A percentile compares a stretch with the other conserved stretches of the same genome.
Conservation (phyloP, 331 rosid species). For the Stylosanthes scabra region DNA sequence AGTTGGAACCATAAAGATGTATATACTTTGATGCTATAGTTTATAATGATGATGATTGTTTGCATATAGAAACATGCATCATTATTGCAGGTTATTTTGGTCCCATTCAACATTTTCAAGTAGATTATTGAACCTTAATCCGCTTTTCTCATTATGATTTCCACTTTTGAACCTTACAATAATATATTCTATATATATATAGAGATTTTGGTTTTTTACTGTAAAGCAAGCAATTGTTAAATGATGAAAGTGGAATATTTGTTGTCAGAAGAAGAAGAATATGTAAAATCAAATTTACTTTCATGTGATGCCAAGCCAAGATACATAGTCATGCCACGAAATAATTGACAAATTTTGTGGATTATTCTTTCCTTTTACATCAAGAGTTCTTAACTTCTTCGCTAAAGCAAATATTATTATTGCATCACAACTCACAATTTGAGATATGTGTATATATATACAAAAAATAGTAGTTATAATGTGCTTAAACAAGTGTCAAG, state of each 20-base stretch:
- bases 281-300: slow-evolving; percentile 29
- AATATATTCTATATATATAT: slow-evolving; percentile 28
- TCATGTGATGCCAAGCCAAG: slow-evolving; percentile 35
- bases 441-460: neutral
- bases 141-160: slow-evolving; percentile 42
- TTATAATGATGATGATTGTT: slow-evolving; percentile 23
- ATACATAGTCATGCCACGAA: slow-evolving; percentile 5
- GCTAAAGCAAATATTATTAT: neutral
- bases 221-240: slow-evolving; percentile 16
- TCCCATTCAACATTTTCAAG: slow-evolving; percentile 46
- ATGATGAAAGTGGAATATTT: slow-evolving; percentile 4
- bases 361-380: slow-evolving; percentile 42
- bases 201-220: neutral
- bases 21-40: slow-evolving; percentile 35
- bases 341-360: slow-evolving; percentile 4
- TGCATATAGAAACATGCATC: slow-evolving; percentile 5
- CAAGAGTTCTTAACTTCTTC: slow-evolving; percentile 34
- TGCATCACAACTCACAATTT: slow-evolving; percentile 3
- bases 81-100: slow-evolving; percentile 43
- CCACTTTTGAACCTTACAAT: slow-evolving; percentile 36
- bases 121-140: slow-evolving; percentile 47
- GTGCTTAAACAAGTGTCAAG: too few relatives aligned
- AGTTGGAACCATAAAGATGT: slow-evolving; percentile 51
- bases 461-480: too few relatives aligned
- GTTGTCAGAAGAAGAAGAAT: slow-evolving; percentile 22